Evolutionary conservation across 352 stramenopile species (phyloP), one percentile per base, ranked within the genome.

Genomic region (Phytophthora vignae): DNA sequence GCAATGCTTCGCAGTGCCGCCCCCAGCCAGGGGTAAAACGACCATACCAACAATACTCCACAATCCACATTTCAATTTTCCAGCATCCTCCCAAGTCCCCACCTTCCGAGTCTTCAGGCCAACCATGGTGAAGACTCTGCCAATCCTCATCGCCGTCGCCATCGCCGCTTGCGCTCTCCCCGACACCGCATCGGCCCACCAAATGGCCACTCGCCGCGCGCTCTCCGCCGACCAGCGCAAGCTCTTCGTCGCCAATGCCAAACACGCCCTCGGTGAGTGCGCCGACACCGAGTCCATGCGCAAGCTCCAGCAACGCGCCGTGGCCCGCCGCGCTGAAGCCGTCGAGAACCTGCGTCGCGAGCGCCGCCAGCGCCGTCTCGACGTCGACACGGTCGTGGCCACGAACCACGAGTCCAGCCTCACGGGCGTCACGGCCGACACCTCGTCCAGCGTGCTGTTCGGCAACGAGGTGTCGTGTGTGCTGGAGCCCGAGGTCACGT

Each of bases 401-500:
- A 78, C 64, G 10, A 67, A 59, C 44, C 71, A 78, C 56, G 12
- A 71, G 27, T 78, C 71, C 11, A 74, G 33, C 25, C 55, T 71
- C 42, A 71, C 55, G 14, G 66, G 36, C 1, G 55, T 74, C 17
- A 71, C 71, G 15, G 44, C 65, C 1, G 49, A 64, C 50, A 78
- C 55, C 25, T 66, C 55, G 31, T 59, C 55, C 21, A 66, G 55
- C 25, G 59, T 68, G 22, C 44, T 77, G 8, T 77, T 77, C 27
- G 65, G 65, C 10, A 44, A 31, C 21, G 55, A 77, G 15, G 60
- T 74, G 21, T 54, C 54, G 4, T 71, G 60, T 19, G 50, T 75
- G 1, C 56, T 75, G 12, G 66, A 78, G 27, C 71, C 71, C 2
- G 71, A 78, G 31, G 71, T 72, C 19, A 78, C 71, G 6, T 64